Conservation (phyloP, 306 rosid species). For the Ochetophila trinervis region DNA sequence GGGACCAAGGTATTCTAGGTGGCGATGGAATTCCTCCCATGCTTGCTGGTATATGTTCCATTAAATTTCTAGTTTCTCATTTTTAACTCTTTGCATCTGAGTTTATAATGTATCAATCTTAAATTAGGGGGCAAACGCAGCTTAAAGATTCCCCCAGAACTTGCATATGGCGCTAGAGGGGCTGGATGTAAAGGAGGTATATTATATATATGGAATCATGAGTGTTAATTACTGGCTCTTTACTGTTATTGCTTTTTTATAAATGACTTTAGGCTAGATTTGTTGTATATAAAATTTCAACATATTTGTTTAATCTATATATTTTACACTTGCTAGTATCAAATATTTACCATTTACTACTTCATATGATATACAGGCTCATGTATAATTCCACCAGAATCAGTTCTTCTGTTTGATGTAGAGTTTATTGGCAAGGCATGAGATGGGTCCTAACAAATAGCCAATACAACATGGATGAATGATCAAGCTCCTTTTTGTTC, state of each 20-base stretch:
- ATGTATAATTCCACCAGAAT: slow-evolving; percentile 85
- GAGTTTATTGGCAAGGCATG: slow-evolving; percentile 84
- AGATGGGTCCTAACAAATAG: slow-evolving; percentile 14
- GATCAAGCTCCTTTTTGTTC: too few species aligned
- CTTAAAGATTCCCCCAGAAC: slow-evolving; percentile 87
- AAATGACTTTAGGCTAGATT: neutral
- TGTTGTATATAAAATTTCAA: neutral
- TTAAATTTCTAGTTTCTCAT: neutral
- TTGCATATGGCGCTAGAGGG: slow-evolving; percentile 85
- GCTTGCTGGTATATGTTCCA: slow-evolving; percentile 65
- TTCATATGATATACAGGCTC: slow-evolving; percentile 49
- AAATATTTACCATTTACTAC: slow-evolving; percentile 4
- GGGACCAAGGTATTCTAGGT: slow-evolving; percentile 94
- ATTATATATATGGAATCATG: slow-evolving; percentile 27
- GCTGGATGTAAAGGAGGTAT: slow-evolving; percentile 96
- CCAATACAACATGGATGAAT: too few species aligned
- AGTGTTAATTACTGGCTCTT: neutral
- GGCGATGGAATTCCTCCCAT: slow-evolving; percentile 93
- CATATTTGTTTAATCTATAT: neutral
- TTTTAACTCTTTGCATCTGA: neutral
- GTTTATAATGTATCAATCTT: neutral
- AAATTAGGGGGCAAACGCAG: slow-evolving; percentile 74
- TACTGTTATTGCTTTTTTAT: neutral
- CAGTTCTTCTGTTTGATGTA: slow-evolving; percentile 79
- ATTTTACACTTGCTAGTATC: neutral